Percentiles rank a stretch among this genome's conserved stretches.
These are phyloP conservation scores for Coniochaeta sp. DNA, from an alignment of 2,329 filamentous ascomycete genomes.

Conservation along the genomic window DNA sequence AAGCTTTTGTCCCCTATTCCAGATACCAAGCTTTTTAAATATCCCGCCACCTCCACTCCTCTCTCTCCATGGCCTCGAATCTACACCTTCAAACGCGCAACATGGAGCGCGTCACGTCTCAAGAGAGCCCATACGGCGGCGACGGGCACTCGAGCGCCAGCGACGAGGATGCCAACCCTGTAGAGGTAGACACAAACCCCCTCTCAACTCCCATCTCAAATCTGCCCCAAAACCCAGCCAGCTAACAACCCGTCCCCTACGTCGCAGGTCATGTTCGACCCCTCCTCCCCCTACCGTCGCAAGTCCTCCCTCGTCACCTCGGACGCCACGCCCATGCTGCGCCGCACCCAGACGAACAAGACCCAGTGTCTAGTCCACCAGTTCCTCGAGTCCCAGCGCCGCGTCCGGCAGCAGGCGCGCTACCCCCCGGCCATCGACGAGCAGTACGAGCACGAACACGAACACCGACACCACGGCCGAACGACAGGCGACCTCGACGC, in stretches of 20 bases:
- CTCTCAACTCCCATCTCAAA: neutral
- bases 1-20: too few relatives aligned
- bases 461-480: slow-evolving; percentile 8
- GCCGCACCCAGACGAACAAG: slow-evolving; percentile 19
- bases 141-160: slow-evolving; percentile 36
- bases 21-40: too few relatives aligned
- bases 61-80: neutral
- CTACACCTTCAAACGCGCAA: neutral
- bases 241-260: neutral
- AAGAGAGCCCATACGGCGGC: slow-evolving; percentile 11
- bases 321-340: slow-evolving; percentile 22
- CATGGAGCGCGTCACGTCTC: neutral
- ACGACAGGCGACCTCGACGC: slow-evolving; percentile 5
- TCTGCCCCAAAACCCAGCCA: neutral
- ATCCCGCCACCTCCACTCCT: neutral
- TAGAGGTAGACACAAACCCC: slow-evolving; percentile 34
- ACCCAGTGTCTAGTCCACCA: slow-evolving; percentile 60
- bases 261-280: slow-evolving; percentile 53
- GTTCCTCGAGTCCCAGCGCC: slow-evolving; percentile 50
- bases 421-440: slow-evolving; percentile 5
- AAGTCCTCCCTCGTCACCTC: slow-evolving; percentile 54
- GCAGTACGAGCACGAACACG: slow-evolving; percentile 9
- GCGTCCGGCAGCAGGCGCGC: slow-evolving; percentile 14
- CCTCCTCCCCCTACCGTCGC: slow-evolving; percentile 51
- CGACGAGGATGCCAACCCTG: slow-evolving; percentile 41